A percentile compares a stretch with the other conserved stretches of the same genome.
Conservation (phyloP, 2,329 filamentous ascomycete species). For the Plenodomus biglobosus region DNA sequence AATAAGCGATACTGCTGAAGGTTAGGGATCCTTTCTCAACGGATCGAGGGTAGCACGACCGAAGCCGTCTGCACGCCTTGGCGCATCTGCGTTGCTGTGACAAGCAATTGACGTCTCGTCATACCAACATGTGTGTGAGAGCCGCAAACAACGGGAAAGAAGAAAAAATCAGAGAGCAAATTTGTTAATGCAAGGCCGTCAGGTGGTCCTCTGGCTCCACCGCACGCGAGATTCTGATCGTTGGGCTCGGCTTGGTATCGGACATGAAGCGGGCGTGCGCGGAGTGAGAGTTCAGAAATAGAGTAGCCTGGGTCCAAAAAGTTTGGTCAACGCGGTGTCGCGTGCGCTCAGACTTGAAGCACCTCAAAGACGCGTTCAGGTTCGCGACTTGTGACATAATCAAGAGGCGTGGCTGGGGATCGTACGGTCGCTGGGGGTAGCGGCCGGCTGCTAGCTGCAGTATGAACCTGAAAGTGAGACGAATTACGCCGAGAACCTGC, state of each 20-base stretch:
- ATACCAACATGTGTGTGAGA: slow-evolving; percentile 18
- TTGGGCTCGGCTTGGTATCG: slow-evolving; percentile 21
- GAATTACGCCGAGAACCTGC: neutral
- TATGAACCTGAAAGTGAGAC: slow-evolving; percentile 1
- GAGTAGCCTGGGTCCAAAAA: slow-evolving; percentile 8
- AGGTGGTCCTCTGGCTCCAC: slow-evolving; percentile 19
- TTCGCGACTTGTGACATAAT: slow-evolving; percentile 38
- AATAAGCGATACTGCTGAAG: slow-evolving; percentile 25
- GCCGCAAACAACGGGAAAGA: slow-evolving; percentile 26
- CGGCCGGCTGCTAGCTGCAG: slow-evolving; percentile 38
- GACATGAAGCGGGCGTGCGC: slow-evolving; percentile 25
- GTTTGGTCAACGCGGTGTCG: slow-evolving; percentile 26
- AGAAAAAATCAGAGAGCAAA: slow-evolving; percentile 31
- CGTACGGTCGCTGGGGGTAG: slow-evolving; percentile 24
- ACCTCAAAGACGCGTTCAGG: slow-evolving; percentile 32
- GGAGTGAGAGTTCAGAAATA: slow-evolving; percentile 30
- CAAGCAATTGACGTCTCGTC: slow-evolving; percentile 21
- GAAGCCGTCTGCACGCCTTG: slow-evolving; percentile 13
- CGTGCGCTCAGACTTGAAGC: slow-evolving; percentile 33
- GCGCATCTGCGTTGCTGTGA: slow-evolving; percentile 18
- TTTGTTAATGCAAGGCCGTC: slow-evolving; percentile 21
- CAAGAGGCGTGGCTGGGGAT: slow-evolving; percentile 23
- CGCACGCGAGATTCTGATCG: slow-evolving; percentile 22
- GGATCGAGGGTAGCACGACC: slow-evolving; percentile 19
- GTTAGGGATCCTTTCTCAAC: slow-evolving; percentile 20